phyloP scores from a whole-genome alignment of 805 yeast genomes.

The Saccharomycopsis amapae region DNA sequence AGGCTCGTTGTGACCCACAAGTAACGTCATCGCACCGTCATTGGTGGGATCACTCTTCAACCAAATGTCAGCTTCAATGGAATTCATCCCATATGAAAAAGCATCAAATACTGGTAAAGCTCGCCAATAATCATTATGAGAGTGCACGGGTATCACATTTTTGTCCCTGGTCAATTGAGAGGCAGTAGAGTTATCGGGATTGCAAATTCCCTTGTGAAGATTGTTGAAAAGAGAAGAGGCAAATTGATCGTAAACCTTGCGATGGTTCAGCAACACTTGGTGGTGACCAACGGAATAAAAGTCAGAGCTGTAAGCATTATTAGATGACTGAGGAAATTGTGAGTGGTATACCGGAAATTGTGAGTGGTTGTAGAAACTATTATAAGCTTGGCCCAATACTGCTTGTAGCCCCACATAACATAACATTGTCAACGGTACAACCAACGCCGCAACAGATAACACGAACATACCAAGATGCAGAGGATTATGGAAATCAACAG shows the following conservation, averaged over 20 bases:
- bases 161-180: conserved; percentile 26
- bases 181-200: conserved; percentile 16
- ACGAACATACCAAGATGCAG: conserved; percentile 1
- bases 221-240: conserved; percentile 5
- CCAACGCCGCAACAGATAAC: background rate
- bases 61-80: conserved; percentile 68
- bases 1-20: conserved; percentile 23
- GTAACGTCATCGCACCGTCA: background rate
- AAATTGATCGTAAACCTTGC: conserved; percentile 2
- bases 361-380: background rate
- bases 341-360: too few relatives aligned
- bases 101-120: conserved; percentile 52
- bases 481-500: conserved; percentile 5
- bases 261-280: conserved; percentile 2
- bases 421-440: conserved; percentile 1
- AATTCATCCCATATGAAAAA: conserved; percentile 40
- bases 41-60: conserved; percentile 24
- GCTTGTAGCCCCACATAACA: background rate
- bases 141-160: conserved; percentile 39
- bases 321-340: too few relatives aligned
- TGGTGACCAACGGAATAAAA: too few relatives aligned
- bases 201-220: conserved; percentile 6
- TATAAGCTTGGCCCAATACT: background rate
- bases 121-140: conserved; percentile 70
- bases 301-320: too few relatives aligned